Evolutionary conservation across 306 rosid species (phyloP).

Genomic region (Alnus glutinosa): DNA sequence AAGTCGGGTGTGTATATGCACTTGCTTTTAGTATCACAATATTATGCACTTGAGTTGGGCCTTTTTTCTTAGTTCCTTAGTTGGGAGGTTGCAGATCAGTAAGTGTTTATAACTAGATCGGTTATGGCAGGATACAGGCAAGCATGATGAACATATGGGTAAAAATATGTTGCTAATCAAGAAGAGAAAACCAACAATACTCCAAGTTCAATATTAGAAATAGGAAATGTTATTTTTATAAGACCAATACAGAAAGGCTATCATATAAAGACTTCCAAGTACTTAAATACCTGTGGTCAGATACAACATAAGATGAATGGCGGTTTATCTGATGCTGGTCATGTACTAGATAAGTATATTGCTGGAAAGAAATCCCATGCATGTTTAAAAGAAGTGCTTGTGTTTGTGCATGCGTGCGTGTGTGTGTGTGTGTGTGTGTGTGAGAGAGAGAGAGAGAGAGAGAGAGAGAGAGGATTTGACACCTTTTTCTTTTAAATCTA

Average conservation of each 20-base stretch:
- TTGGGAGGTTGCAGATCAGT: not conserved
- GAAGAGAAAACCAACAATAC: not conserved
- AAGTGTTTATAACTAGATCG: not conserved
- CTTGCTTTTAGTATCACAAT: not conserved
- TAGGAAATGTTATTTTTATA: no score
- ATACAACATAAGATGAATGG: not conserved
- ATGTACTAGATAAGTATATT: not conserved
- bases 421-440: not conserved
- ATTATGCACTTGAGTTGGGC: not conserved
- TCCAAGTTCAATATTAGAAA: not conserved
- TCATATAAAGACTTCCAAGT: not conserved
- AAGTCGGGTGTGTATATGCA: not conserved
- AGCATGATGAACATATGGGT: not conserved
- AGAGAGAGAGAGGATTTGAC: not conserved
- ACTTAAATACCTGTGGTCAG: not conserved
- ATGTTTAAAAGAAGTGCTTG: not conserved
- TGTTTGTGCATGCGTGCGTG: not conserved
- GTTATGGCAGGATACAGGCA: not conserved
- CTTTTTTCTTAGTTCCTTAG: not conserved
- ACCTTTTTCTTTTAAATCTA: no score
- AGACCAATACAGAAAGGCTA: not conserved
- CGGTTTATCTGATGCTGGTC: not conserved
- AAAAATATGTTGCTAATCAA: not conserved
- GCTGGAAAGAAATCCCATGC: not conserved
- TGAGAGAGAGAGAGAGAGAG: constrained; percentile 4